Conservation (phyloP, 345 rosid species). For the Trapa bicornis region DNA sequence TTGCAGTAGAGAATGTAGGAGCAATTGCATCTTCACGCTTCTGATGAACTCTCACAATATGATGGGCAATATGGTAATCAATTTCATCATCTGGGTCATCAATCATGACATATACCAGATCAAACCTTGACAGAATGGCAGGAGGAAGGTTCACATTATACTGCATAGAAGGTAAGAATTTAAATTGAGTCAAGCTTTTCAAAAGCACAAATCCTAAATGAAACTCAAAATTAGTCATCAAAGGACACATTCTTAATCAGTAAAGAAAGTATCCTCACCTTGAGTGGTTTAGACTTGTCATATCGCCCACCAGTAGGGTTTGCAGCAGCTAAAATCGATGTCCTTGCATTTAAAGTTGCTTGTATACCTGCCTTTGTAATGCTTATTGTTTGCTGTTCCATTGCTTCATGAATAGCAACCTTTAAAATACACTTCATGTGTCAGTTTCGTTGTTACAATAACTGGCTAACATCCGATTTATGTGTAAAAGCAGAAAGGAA, state of each 20-base stretch:
- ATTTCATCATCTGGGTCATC: slow-evolving; percentile 88
- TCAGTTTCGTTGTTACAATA: background rate
- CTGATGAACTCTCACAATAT: slow-evolving; percentile 89
- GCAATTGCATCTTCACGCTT: slow-evolving; percentile 80
- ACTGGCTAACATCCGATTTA: background rate
- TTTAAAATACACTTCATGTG: slow-evolving; percentile 14
- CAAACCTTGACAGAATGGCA: slow-evolving; percentile 93
- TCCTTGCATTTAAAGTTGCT: slow-evolving; percentile 90
- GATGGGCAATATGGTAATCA: slow-evolving; percentile 90
- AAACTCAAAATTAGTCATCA: background rate
- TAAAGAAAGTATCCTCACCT: slow-evolving; percentile 31
- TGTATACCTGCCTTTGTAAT: slow-evolving; percentile 98
- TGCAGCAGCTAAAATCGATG: slow-evolving; percentile 94
- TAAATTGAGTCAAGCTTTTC: background rate
- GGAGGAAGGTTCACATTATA: slow-evolving; percentile 95
- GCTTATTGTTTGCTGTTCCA: slow-evolving; percentile 99
- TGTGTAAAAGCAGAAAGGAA: slow-evolving; percentile 3
- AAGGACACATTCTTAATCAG: background rate
- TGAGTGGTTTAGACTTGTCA: slow-evolving; percentile 89
- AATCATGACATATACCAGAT: slow-evolving; percentile 88
- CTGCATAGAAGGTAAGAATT: slow-evolving; percentile 21
- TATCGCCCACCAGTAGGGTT: slow-evolving; percentile 91
- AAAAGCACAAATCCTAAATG: background rate
- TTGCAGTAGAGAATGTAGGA: slow-evolving; percentile 79
- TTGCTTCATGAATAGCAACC: slow-evolving; percentile 99